Base-by-base conservation (phyloP, 176 grass and related monocot genomes). In the Tuctoria greenei region DNA sequence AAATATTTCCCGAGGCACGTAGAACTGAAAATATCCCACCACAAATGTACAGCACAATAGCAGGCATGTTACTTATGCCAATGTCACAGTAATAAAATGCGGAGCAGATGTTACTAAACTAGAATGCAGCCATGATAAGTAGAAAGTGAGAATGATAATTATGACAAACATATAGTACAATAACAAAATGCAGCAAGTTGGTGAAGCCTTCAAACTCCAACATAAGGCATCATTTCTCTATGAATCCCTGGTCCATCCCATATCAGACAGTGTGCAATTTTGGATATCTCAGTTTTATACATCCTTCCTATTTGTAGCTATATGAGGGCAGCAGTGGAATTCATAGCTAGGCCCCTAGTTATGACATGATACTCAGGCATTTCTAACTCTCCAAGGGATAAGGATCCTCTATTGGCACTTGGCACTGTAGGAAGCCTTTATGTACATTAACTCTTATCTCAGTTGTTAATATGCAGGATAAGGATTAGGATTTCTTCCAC, bases 41-140 rank as follows among this genome's bases (percentile, higher is more conserved):
- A 21, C 40, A 61, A 44, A 61, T 8, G 15, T 41, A 42, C 20
- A 60, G 24, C 57, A 63, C 25, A 62, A 76, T 35, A 63, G n/a
- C 26, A 47, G 59, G 1, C 1, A n/a, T 24, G 44, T 69, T 83
- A 27, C 16, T 37, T 17, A 39, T 67, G 18, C 24, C 11, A 13
- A 76, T 69, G 39, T 6, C 43, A 63, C 26, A 83, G 9, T 28
- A 61, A 36, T 56, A 58, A 75, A 76, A 10, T 60, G 15, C 72
- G 21, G 10, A 23, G 17, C 45, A 7, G 10, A 60, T 44, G 9
- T n/a, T 63, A 36, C 31, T 1, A 15, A 35, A 62, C 61, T 20
- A 76, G 27, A 76, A 47, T 63, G 26, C 18, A 15, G n/a, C 45
- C 3, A 47, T 31, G 18, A 36, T 1, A 61, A 44, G n/a, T 64